Conservation (phyloP, 2,329 filamentous ascomycete genomes). For the Ophiostoma populinum region DNA sequence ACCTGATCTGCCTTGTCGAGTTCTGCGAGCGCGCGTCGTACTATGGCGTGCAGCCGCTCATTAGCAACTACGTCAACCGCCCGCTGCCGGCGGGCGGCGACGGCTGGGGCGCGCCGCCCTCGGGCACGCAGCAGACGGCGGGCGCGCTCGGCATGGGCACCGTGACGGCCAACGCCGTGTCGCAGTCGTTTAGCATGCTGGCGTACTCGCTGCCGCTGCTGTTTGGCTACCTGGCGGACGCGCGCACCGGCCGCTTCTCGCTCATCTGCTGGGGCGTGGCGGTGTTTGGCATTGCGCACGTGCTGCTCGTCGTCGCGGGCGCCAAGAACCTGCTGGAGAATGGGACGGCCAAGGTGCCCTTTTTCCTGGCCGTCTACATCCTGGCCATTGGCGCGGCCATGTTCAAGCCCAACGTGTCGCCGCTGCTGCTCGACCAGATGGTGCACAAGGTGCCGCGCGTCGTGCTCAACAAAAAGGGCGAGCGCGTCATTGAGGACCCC, state of each 20-base stretch:
- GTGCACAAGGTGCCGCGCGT: slow-evolving; percentile 39
- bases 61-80: slow-evolving; percentile 48
- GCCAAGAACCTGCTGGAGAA: slow-evolving; percentile 25
- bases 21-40: slow-evolving; percentile 64
- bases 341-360: slow-evolving; percentile 30
- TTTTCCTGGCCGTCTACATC: slow-evolving; percentile 41
- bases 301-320: slow-evolving; percentile 48
- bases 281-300: slow-evolving; percentile 48
- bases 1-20: slow-evolving; percentile 55
- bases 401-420: slow-evolving; percentile 67
- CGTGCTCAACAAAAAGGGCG: slow-evolving; percentile 32
- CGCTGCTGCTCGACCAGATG: slow-evolving; percentile 55
- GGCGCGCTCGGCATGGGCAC: slow-evolving; percentile 44
- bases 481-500: slow-evolving; percentile 55
- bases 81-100: slow-evolving; percentile 33
- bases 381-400: slow-evolving; percentile 52
- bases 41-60: slow-evolving; percentile 53
- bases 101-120: slow-evolving; percentile 28
- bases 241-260: slow-evolving; percentile 51
- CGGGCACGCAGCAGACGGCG: slow-evolving; percentile 26
- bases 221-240: slow-evolving; percentile 43
- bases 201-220: slow-evolving; percentile 39
- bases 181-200: slow-evolving; percentile 37
- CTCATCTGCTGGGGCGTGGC: slow-evolving; percentile 55
- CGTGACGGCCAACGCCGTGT: slow-evolving; percentile 32